Evolutionary conservation across 768 basidiomycete species (phyloP).

Genomic region (Lactarius tabidus): DNA sequence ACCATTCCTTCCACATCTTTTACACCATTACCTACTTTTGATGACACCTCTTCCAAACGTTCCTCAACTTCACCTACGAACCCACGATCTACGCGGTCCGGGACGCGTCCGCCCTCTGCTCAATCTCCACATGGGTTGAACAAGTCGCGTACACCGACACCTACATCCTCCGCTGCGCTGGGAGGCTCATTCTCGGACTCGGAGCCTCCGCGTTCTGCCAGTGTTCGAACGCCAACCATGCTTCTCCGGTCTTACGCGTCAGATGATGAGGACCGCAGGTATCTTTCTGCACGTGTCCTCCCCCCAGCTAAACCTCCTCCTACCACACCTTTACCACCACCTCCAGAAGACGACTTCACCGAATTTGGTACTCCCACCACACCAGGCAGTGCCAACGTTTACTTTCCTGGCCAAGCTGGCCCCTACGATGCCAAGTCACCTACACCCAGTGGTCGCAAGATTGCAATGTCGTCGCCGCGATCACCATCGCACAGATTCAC

Average conservation of each 20-base stretch:
- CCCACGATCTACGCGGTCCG: conserved; percentile 10
- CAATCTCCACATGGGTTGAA: background rate
- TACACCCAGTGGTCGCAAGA: conserved; percentile 8
- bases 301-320: conserved; percentile 23
- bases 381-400: conserved; percentile 6
- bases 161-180: conserved; percentile 12
- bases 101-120: conserved; percentile 11
- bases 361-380: conserved; percentile 6
- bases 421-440: conserved; percentile 15
- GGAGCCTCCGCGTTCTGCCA: conserved; percentile 14
- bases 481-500: conserved; percentile 13
- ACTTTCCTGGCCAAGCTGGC: conserved; percentile 9
- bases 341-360: conserved; percentile 5
- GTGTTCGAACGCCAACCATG: conserved; percentile 1
- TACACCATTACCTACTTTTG: conserved; percentile 7
- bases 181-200: conserved; percentile 22
- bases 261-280: conserved; percentile 21
- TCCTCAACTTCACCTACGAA: conserved; percentile 19
- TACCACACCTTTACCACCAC: conserved; percentile 19
- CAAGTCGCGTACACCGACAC: conserved; percentile 23
- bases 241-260: conserved; percentile 19
- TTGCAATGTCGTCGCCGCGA: conserved; percentile 17
- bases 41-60: conserved; percentile 18
- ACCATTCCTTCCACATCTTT: conserved; percentile 13
- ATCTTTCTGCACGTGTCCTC: conserved; percentile 17